These are phyloP conservation scores for Hibiscus tridactylites DNA, from an alignment of 345 rosid genomes.

Conservation along the genomic window DNA sequence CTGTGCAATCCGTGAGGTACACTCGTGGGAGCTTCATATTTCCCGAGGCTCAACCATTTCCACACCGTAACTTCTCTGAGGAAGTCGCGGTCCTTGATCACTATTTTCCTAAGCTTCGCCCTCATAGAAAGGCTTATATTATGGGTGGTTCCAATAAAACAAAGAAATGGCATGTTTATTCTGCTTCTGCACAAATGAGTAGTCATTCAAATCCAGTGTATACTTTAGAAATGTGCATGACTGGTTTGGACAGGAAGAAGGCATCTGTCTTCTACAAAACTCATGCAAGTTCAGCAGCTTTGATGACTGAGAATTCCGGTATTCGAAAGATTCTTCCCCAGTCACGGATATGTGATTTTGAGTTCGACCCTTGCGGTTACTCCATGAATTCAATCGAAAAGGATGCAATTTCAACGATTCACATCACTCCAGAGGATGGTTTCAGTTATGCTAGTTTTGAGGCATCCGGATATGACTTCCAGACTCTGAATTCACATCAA, in stretches of 20 bases:
- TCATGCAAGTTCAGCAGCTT: constrained; percentile 34
- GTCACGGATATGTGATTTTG: constrained; percentile 87
- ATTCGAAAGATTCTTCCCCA: constrained; percentile 77
- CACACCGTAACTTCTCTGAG: constrained; percentile 78
- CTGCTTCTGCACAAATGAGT: constrained; percentile 45
- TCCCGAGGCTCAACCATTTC: constrained; percentile 76
- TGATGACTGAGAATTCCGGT: constrained; percentile 71
- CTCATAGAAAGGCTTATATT: constrained; percentile 52
- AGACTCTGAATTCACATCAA: constrained; percentile 25
- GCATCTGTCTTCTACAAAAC: constrained; percentile 70
- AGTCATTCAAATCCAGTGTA: constrained; percentile 20
- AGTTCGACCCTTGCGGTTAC: constrained; percentile 95
- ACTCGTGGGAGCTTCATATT: constrained; percentile 89
- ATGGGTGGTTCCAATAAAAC: constrained; percentile 57
- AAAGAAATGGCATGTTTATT: constrained; percentile 86
- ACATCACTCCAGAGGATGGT: constrained; percentile 89
- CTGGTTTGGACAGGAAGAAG: constrained; percentile 63
- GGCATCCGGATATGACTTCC: constrained; percentile 66
- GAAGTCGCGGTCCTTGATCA: constrained; percentile 77
- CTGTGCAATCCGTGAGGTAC: constrained; percentile 63
- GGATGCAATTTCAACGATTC: constrained; percentile 74
- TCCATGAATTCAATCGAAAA: constrained; percentile 93
- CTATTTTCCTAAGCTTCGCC: constrained; percentile 50
- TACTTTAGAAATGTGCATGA: constrained; percentile 96
- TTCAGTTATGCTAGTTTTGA: constrained; percentile 97